Percentiles rank a stretch among this genome's conserved stretches.
Conservation (phyloP, 768 basidiomycete genomes). For the Pleurotus giganteus region DNA sequence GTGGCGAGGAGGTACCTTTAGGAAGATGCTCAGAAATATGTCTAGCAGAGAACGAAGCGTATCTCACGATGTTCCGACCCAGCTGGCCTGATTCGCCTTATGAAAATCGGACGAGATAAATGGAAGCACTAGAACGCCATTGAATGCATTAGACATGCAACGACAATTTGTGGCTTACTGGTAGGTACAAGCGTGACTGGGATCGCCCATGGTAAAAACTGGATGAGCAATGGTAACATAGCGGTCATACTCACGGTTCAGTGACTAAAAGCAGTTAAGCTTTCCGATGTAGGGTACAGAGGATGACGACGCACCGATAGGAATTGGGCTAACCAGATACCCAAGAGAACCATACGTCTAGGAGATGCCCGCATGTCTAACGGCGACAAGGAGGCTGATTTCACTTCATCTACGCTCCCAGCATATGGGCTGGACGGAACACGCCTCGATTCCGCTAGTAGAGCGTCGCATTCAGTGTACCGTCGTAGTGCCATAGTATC, state of each 20-base stretch:
- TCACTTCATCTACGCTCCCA: background rate
- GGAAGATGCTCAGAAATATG: background rate
- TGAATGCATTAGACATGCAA: background rate
- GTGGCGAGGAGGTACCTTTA: slow-evolving; percentile 74
- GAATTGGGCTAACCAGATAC: slow-evolving; percentile 71
- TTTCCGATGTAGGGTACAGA: background rate
- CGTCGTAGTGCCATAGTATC: no score
- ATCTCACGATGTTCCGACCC: slow-evolving; percentile 72
- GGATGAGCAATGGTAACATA: no score
- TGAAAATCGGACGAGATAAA: slow-evolving; percentile 67
- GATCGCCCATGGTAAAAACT: background rate
- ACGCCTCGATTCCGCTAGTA: no score
- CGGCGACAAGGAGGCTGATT: background rate
- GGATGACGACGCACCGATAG: slow-evolving; percentile 53
- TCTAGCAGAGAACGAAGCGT: background rate
- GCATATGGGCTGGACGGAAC: no score
- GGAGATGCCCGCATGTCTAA: background rate
- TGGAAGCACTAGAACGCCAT: slow-evolving; percentile 53
- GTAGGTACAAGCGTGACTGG: slow-evolving; percentile 68
- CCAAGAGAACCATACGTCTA: slow-evolving; percentile 42
- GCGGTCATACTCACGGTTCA: slow-evolving; percentile 43
- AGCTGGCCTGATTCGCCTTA: background rate
- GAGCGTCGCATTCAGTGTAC: no score
- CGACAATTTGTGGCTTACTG: slow-evolving; percentile 37
- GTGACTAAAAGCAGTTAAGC: slow-evolving; percentile 29